These are phyloP conservation scores for Chlamydomonas sphaeroides DNA, from an alignment of 139 green algal species.

Conservation along the genomic window DNA sequence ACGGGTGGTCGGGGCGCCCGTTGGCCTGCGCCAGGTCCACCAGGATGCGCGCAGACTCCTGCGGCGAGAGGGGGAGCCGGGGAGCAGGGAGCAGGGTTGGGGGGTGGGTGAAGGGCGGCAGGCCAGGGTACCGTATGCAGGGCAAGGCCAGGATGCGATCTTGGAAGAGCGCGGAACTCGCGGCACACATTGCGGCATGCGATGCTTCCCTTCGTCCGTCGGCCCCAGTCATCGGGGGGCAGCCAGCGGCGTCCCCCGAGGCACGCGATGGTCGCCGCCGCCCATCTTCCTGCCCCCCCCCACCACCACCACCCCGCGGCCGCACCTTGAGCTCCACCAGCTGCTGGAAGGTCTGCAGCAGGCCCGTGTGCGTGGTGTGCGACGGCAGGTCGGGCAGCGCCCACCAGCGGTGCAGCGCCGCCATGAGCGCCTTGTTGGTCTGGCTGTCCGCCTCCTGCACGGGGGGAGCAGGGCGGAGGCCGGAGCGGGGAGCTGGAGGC, in stretches of 20 bases:
- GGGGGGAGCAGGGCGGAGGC: no score
- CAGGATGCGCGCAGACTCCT: constrained; percentile 82
- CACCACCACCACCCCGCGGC: background rate
- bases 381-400: constrained; percentile 81
- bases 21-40: constrained; percentile 66
- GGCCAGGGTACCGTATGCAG: no score
- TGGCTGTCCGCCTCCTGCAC: constrained; percentile 19
- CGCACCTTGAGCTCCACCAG: constrained; percentile 89
- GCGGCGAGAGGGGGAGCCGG: background rate
- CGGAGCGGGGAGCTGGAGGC: background rate
- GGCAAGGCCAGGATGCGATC: no score
- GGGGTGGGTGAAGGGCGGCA: background rate
- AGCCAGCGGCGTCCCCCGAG: no score
- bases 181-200: no score
- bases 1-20: constrained; percentile 53
- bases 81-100: no score
- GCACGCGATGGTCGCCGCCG: no score
- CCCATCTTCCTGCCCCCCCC: no score
- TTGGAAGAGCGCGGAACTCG: no score
- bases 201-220: no score
- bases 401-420: constrained; percentile 85
- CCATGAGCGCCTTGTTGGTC: constrained; percentile 64
- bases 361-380: constrained; percentile 13
- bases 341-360: constrained; percentile 74
- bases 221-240: no score